Evolutionary conservation across 345 rosid species (phyloP), one percentile per base, ranked within the genome.

Genomic region (Euphorbia lathyris): DNA sequence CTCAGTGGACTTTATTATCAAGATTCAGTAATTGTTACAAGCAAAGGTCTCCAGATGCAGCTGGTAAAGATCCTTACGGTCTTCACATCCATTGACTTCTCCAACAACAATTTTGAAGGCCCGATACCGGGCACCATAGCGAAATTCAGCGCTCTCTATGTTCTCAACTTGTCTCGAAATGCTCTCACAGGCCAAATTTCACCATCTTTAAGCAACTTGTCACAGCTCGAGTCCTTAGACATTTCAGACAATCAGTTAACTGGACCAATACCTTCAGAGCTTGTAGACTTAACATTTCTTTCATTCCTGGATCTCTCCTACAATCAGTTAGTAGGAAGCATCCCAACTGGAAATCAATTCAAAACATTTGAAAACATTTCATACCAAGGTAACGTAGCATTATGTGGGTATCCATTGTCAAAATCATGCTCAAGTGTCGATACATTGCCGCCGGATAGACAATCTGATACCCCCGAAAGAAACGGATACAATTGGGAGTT

Each of bases 401-500:
- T n/a, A n/a, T n/a, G n/a, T n/a, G n/a, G n/a, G n/a, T n/a, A n/a
- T n/a, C n/a, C n/a, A n/a, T n/a, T n/a, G n/a, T n/a, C 9, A 5
- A 26, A 13, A 16, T 2, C 0, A 6, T 63, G 51, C 3, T 12
- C 52, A 43, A 0, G 7, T 0, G 20, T 4, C n/a, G 56, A 51
- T 51, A 6, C 8, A 5, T 3, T 51, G 0, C 42, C 51, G 30
- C 17, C 68, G 12, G 36, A 4, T 32, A 27, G 25, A 26, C 2
- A 30, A 58, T 29, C 3, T 58, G 63, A 58, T 14, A 14, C 5
- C 22, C 4, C 48, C 3, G 19, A 20, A 9, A 14, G 16, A 0
- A 26, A 56, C 52, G 69, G 43, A 56, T 72, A 80, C 22, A 80
- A 87, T 74, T 84, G 88, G 87, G 73, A 43, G n/a, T n/a, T n/a